Percentiles rank a stretch among this genome's conserved stretches.
Conservation (phyloP, 805 yeast species). For the Metschnikowia rubicola region DNA sequence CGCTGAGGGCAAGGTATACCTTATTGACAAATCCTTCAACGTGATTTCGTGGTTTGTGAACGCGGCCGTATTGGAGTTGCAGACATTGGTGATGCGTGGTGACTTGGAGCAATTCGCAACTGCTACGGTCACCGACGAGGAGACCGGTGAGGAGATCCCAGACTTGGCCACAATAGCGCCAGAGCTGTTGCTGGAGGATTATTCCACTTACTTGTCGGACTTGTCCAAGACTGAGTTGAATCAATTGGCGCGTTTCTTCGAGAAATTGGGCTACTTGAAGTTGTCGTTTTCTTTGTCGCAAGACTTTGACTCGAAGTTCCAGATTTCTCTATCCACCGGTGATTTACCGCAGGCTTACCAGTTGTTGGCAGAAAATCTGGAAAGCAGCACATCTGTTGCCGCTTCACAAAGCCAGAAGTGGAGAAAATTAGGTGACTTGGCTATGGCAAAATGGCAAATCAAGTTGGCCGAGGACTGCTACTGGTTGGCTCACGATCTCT, state of each 20-base stretch:
- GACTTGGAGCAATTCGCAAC: constrained; percentile 68
- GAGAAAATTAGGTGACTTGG: constrained; percentile 87
- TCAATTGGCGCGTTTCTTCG: constrained; percentile 87
- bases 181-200: constrained; percentile 52
- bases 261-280: constrained; percentile 83
- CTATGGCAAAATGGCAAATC: constrained; percentile 74
- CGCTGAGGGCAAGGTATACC: constrained; percentile 77
- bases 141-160: constrained; percentile 36
- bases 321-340: constrained; percentile 76
- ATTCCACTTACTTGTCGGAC: constrained; percentile 48
- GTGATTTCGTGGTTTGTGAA: constrained; percentile 80
- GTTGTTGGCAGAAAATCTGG: constrained; percentile 30
- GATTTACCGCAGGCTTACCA: constrained; percentile 69
- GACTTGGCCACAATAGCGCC: constrained; percentile 44
- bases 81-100: constrained; percentile 92
- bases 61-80: constrained; percentile 86
- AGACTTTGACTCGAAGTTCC: constrained; percentile 89
- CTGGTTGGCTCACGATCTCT: constrained; percentile 73
- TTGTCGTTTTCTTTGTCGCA: constrained; percentile 81
- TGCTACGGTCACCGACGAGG: constrained; percentile 29
- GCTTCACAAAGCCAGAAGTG: constrained; percentile 54
- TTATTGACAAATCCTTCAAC: constrained; percentile 86
- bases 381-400: constrained; percentile 47
- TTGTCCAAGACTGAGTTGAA: constrained; percentile 64
- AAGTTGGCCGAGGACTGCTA: constrained; percentile 78